Evolutionary conservation across 805 yeast genomes (phyloP), one percentile per base, ranked within the genome.

Genomic region (Ogataea zsoltii): DNA sequence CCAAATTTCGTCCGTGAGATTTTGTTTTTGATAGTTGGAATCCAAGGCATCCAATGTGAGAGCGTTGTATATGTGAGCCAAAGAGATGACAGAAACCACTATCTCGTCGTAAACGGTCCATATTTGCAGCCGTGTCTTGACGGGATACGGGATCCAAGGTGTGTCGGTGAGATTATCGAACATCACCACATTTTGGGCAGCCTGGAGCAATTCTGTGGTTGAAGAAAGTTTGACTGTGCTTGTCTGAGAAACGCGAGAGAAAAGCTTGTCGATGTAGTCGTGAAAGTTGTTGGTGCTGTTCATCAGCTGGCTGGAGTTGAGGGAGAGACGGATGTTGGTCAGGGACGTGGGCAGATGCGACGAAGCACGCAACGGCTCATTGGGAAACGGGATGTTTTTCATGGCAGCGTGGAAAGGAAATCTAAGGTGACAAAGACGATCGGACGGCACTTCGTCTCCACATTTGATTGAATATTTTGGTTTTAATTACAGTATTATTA

Each of bases 41-140:
- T 47, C 39, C 11, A 61, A 25, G 3, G 48, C 45, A 1, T 48
- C 56, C 13, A 51, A 25, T 10, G 62, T 54, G 12, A 55, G 19
- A 2, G 44, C 12, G 28, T 51, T 45, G 43, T 57, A 54, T 4
- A 55, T 48, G 15, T 47, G 41, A 5, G 54, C 37, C 4, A 57
- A 21, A 2, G 60, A 47, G 7, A 57, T 48, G 4, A 57, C 53
- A 3, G 51, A 29, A 7, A 41, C 55, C 3, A 53, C 37, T 1
- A 61, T 38, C 45, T 62, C 67, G 39, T 62, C 66, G 40, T 52
- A 54, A 2, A 58, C 41, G 2, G 53, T 33, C 65, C 65, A 60
- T 2, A 30, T 33, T n/a, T 28, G 33, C 7, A 14, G 13, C 2
- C 32, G 7, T 13, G 29, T 28, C 4, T 21, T 11, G 4, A 32